Percentiles rank a stretch among this genome's conserved stretches.
Conservation (phyloP, 139 green algal species). For the Micractinium conductrix region DNA sequence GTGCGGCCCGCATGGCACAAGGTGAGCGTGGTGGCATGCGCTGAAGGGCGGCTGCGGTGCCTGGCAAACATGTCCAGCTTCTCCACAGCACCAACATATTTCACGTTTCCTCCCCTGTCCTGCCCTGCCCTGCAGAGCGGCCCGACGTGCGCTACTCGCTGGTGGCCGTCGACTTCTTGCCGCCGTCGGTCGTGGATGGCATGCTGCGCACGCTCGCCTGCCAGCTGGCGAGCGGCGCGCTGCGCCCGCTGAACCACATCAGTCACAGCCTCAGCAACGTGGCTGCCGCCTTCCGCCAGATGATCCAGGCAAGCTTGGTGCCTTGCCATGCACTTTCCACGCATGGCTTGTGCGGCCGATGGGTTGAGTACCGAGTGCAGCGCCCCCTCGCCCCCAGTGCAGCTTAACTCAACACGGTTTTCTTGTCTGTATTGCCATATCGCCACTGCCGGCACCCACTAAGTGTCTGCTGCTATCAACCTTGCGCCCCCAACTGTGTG, state of each 20-base stretch:
- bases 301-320: constrained; percentile 69
- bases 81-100: background rate
- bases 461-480: no score
- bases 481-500: no score
- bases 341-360: no score
- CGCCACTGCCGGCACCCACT: no score
- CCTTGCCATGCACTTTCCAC: no score
- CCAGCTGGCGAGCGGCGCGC: constrained; percentile 48
- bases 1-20: constrained; percentile 53
- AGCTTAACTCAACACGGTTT: no score
- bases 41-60: no score
- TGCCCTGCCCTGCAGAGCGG: constrained; percentile 51
- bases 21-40: constrained; percentile 23
- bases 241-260: constrained; percentile 61
- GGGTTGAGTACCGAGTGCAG: no score
- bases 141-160: constrained; percentile 79
- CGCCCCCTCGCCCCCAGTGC: no score
- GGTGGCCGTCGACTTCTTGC: constrained; percentile 91
- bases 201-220: constrained; percentile 42
- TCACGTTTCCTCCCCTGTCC: background rate
- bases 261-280: constrained; percentile 55
- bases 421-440: no score
- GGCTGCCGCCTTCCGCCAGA: constrained; percentile 78
- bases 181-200: constrained; percentile 52
- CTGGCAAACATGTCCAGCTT: background rate